A percentile compares a stretch with the other conserved stretches of the same genome.
phyloP scores from a whole-genome alignment of 495 filamentous ascomycete species.

The Halenospora varia region DNA sequence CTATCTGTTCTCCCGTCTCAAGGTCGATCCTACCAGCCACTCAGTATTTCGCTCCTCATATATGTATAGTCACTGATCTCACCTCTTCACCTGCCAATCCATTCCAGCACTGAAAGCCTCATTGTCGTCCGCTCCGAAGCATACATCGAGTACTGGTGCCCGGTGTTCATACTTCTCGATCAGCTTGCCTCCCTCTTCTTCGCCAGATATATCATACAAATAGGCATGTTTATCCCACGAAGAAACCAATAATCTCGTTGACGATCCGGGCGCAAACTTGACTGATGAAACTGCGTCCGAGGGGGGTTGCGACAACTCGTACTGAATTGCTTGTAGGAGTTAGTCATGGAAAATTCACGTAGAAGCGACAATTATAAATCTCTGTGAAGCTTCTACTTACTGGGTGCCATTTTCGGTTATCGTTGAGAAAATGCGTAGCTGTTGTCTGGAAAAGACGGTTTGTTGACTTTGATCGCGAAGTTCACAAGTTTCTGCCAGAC shows the following conservation, averaged over 20 bases:
- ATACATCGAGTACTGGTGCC: constrained; percentile 86
- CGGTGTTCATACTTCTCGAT: constrained; percentile 73
- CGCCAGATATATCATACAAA: constrained; percentile 72
- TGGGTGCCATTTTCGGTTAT: constrained; percentile 25
- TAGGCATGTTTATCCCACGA: constrained; percentile 95
- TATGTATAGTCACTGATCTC: too few species aligned
- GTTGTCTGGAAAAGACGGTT: not conserved
- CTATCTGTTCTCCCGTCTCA: constrained; percentile 62
- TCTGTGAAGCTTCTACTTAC: constrained; percentile 7
- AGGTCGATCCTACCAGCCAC: constrained; percentile 60
- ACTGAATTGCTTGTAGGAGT: constrained; percentile 48
- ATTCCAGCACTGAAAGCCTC: constrained; percentile 82
- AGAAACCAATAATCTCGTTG: constrained; percentile 73
- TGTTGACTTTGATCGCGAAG: constrained; percentile 5
- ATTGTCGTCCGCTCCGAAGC: constrained; percentile 76
- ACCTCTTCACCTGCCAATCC: constrained; percentile 82
- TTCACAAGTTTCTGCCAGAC: constrained; percentile 1
- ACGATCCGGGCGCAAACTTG: constrained; percentile 68
- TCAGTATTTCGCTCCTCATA: too few species aligned
- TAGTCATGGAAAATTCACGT: not conserved
- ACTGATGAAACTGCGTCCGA: constrained; percentile 83
- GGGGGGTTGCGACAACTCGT: constrained; percentile 72
- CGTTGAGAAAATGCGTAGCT: not conserved
- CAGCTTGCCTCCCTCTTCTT: constrained; percentile 56
- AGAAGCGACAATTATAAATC: not conserved